phyloP scores from a whole-genome alignment of 2,329 filamentous ascomycete species.

The Diaporthe capsici region DNA sequence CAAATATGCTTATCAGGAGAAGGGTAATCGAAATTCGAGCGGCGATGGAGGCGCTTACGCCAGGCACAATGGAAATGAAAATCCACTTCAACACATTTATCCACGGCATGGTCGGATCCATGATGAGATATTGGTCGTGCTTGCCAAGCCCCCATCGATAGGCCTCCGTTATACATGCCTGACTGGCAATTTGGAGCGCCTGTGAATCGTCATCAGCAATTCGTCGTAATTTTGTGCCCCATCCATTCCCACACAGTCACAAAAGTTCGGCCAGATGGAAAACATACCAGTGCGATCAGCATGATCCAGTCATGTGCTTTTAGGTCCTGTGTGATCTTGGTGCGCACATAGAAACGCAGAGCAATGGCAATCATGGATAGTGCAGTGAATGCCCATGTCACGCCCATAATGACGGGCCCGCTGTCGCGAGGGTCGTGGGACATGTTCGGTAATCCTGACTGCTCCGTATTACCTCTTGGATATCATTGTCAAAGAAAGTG shows the following conservation, averaged over 20 bases:
- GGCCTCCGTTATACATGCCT: not conserved
- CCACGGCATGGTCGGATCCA: conserved; percentile 9
- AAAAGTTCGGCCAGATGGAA: not conserved
- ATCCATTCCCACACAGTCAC: not conserved
- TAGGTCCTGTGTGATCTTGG: not conserved
- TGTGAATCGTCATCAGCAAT: not conserved
- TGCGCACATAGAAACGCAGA: not conserved
- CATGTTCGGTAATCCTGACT: not conserved
- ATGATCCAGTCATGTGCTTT: not conserved
- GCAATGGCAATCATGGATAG: not conserved
- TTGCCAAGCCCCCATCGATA: conserved; percentile 40
- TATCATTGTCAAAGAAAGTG: not conserved
- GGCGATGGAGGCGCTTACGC: not conserved
- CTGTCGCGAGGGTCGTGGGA: not conserved
- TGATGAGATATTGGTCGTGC: conserved; percentile 33
- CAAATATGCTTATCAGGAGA: conserved; percentile 5
- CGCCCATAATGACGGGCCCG: not conserved
- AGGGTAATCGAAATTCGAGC: conserved; percentile 8
- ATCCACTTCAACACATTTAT: conserved; percentile 21
- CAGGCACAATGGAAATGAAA: not conserved
- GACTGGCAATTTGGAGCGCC: not conserved
- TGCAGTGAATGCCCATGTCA: not conserved
- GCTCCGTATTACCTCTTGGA: not conserved
- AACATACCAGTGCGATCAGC: not conserved
- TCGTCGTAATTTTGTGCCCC: not conserved